Evolutionary conservation across 1,139 yeast genomes (phyloP), one percentile per base, ranked within the genome.

Genomic region (Blastobotrys persicus): DNA sequence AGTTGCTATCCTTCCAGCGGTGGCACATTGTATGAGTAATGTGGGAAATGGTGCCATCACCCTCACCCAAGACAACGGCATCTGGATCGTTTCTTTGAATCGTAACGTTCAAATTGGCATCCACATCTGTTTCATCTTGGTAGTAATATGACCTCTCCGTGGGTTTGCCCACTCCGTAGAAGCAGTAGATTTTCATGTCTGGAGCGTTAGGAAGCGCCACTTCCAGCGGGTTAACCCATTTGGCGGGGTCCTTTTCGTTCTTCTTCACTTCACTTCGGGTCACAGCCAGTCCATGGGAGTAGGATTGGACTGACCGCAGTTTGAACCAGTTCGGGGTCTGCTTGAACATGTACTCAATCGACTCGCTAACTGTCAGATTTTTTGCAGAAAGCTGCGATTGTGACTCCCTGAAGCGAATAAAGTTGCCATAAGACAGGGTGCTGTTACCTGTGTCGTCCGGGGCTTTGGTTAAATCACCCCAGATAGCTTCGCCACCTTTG

Each of bases 111-210:
- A 91, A 70, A 31, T 78, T 78, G 3, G 77, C 61, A 0, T 67
- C 63, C 56, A 77, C 77, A 2, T 75, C 66, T 11, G 65, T 63
- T 48, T 80, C 81, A 58, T 88, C 95, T 48, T 79, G 80, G 68
- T 92, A 92, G 40, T 82, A 80, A 66, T 92, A 92, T 0, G 95
- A 91, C 47, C 98, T 76, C 67, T 92, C 98, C 0, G 98, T 91
- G 12, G 95, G 95, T 56, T 88, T 91, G 3, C 97, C 96, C 11
- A 89, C 91, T 2, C 98, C 98, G 61, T 92, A 94, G 64, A 94
- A 84, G 61, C 97, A 88, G 68, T 75, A 92, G 6, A 89, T 74
- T 59, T 88, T 86, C 85, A 94, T 74, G 62, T 88, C 88, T 2
- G 98, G 98, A 0, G 98, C 98, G 63, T 85, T 74, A 1, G 98